These are phyloP conservation scores for Botrytis deweyae DNA, from an alignment of 2,329 filamentous ascomycete genomes.

Conservation along the genomic window DNA sequence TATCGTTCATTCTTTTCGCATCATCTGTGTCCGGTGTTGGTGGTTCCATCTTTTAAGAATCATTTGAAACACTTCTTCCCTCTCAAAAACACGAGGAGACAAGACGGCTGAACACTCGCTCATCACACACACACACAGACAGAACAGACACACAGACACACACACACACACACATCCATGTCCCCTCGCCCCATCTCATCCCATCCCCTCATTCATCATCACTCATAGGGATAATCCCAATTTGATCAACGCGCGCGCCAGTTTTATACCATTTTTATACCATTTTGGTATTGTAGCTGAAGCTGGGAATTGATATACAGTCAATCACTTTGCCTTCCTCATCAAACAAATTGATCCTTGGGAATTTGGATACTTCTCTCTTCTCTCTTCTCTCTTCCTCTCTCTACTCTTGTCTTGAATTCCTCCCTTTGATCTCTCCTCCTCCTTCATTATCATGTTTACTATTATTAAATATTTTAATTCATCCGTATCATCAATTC, in stretches of 20 bases:
- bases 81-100: not conserved
- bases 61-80: slow-evolving; percentile 6
- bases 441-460: slow-evolving; percentile 14
- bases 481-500: slow-evolving; percentile 5
- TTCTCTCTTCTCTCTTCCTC: not conserved
- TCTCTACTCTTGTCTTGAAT: not conserved
- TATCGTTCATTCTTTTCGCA: not conserved
- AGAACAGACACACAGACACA: not conserved
- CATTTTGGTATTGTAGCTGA: not conserved
- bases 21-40: not conserved
- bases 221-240: not conserved
- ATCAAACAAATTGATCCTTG: not conserved
- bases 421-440: not conserved
- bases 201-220: slow-evolving; percentile 1
- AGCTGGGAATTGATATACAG: not conserved
- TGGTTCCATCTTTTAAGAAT: not conserved
- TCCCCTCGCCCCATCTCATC: not conserved
- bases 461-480: not conserved
- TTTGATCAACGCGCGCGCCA: slow-evolving; percentile 6
- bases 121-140: not conserved
- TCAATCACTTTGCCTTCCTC: not conserved
- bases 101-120: not conserved
- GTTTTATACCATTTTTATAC: not conserved
- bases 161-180: not conserved
- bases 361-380: not conserved